A percentile compares a stretch with the other conserved stretches of the same genome.
phyloP scores from a whole-genome alignment of 2,329 filamentous ascomycete genomes.

The Karstenula rhodostoma region DNA sequence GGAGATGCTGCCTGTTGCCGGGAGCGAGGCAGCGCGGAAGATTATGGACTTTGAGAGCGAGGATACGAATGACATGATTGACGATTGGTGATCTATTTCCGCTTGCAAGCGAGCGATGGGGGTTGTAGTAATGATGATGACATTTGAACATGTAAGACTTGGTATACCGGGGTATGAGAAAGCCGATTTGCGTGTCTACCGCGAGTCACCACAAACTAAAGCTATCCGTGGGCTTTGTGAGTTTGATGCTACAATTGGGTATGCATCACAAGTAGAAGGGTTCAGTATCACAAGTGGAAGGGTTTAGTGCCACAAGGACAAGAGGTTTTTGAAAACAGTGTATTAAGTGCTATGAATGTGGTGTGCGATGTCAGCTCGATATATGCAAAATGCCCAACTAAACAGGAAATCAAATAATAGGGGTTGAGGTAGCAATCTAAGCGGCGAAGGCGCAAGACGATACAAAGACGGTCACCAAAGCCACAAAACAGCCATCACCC shows the following conservation, averaged over 20 bases:
- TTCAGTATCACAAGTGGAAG: too few relatives aligned
- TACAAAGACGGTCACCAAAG: background rate
- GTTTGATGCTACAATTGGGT: too few relatives aligned
- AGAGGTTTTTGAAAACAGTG: background rate
- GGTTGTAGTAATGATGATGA: background rate
- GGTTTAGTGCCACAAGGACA: too few relatives aligned
- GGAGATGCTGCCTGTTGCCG: slow-evolving; percentile 57
- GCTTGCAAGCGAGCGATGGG: background rate
- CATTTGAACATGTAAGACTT: too few relatives aligned
- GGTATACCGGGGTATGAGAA: too few relatives aligned
- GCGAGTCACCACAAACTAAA: too few relatives aligned
- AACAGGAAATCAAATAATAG: background rate
- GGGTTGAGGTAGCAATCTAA: background rate
- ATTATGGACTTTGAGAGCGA: slow-evolving; percentile 55
- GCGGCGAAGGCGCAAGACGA: background rate
- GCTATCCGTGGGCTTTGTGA: too few relatives aligned
- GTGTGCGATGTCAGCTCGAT: background rate
- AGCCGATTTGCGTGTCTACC: too few relatives aligned
- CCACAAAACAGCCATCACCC: background rate
- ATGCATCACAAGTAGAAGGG: too few relatives aligned
- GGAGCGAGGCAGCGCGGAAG: slow-evolving; percentile 57
- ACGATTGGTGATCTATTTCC: slow-evolving; percentile 47
- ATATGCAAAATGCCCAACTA: background rate
- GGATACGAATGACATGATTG: slow-evolving; percentile 56
- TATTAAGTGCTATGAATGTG: background rate